Evolutionary conservation across 495 filamentous ascomycete species (phyloP), one percentile per base, ranked within the genome.

Genomic region (Neurospora intermedia): DNA sequence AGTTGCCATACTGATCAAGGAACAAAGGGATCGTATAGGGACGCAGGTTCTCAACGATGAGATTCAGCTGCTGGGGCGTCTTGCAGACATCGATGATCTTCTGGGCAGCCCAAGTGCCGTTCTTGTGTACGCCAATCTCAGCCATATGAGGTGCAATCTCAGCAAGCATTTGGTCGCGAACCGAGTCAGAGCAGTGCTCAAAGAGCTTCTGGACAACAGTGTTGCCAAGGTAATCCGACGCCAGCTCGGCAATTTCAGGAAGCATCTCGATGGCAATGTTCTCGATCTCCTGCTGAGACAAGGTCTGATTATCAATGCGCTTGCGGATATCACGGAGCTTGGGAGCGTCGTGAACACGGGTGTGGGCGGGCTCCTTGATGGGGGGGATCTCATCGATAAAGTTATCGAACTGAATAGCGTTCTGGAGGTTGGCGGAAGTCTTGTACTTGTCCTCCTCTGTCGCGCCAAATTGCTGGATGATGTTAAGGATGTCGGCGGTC

Each of bases 121-220:
- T 99, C 86, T 99, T 99, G 86, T 99, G 96, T 45, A 97, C 90
- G 71, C 96, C 96, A 81, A 98, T 97, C 81, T 98, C 94, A 20
- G 94, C 94, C 77, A 98, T 87, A 80, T 97, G 94, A 71, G 94
- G 94, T 13, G 93, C 87, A 74, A 98, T 95, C 77, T 96, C 90
- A 10, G 82, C 80, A 43, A 99, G 87, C 96, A 99, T 99, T 48
- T 91, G 89, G 82, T 97, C 93, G 78, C 96, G 94, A 69, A 94
- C 89, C 16, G 87, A 82, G 77, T 98, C 96, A 0, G 94, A 97
- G 82, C 94, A 98, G 81, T 91, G 94, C 78, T 98, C 95, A 78
- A 98, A 99, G 69, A 99, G 83, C 82, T 98, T 98, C 81, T 99
- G 96, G 35, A 99, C 96, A n/a, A 99, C 96, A 1, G 96, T 99